These are phyloP conservation scores for Vigna unguiculata DNA, from an alignment of 306 rosid genomes.

Conservation along the genomic window DNA sequence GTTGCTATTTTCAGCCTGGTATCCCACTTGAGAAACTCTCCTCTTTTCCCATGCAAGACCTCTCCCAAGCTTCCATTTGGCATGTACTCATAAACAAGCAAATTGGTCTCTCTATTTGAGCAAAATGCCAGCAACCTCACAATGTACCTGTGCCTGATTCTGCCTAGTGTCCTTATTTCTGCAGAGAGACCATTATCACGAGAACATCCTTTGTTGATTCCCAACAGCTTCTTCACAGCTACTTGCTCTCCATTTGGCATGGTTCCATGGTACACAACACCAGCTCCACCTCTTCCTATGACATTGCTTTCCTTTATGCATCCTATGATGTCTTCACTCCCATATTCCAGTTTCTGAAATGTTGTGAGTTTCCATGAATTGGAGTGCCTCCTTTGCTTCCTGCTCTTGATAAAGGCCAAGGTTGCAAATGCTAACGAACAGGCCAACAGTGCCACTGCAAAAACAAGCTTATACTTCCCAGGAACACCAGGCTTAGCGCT, in stretches of 20 bases:
- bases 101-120: constrained; percentile 78
- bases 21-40: constrained; percentile 79
- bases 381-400: constrained; percentile 57
- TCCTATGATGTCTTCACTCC: constrained; percentile 72
- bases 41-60: constrained; percentile 85
- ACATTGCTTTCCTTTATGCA: constrained; percentile 81
- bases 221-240: constrained; percentile 84
- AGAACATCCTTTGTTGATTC: constrained; percentile 78
- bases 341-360: constrained; percentile 80
- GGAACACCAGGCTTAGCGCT: constrained; percentile 52
- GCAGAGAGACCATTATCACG: constrained; percentile 89
- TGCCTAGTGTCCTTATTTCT: constrained; percentile 81
- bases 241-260: constrained; percentile 83
- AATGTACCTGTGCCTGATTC: constrained; percentile 87
- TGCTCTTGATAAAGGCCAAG: constrained; percentile 68
- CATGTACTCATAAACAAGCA: constrained; percentile 92
- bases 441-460: constrained; percentile 70
- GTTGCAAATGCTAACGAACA: constrained; percentile 78
- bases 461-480: constrained; percentile 71
- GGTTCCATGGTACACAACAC: constrained; percentile 80
- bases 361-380: constrained; percentile 82
- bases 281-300: constrained; percentile 95
- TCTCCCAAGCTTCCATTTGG: constrained; percentile 88
- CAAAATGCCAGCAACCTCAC: constrained; percentile 83
- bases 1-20: constrained; percentile 78